Conservation (phyloP, 2,329 filamentous ascomycete genomes). For the Fusarium phyllophilum region DNA sequence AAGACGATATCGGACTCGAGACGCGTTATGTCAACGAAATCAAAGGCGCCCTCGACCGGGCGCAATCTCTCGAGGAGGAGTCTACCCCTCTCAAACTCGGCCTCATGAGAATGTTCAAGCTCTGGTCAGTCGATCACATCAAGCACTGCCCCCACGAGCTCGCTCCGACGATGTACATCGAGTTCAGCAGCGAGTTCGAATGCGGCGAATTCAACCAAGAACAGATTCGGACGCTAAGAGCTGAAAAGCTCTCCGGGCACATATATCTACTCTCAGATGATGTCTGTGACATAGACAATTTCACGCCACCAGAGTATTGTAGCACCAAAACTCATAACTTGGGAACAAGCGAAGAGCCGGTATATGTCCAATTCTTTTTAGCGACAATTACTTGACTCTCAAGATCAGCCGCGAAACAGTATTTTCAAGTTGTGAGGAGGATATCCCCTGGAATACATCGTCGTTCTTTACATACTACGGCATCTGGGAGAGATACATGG, state of each 20-base stretch:
- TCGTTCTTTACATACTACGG: background rate
- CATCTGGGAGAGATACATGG: background rate
- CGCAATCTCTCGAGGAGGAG: background rate
- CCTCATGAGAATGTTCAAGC: background rate
- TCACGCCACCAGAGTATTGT: background rate
- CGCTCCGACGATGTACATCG: background rate
- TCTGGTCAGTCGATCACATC: background rate
- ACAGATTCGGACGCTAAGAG: background rate
- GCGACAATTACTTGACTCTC: background rate
- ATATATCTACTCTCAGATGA: background rate
- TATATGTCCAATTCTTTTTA: background rate
- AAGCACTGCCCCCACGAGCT: background rate
- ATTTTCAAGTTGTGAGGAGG: fast-evolving
- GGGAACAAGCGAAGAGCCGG: fast-evolving
- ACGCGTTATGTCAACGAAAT: background rate
- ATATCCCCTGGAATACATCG: background rate
- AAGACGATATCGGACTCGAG: background rate
- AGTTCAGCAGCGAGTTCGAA: background rate
- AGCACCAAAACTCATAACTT: background rate
- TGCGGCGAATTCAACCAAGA: background rate
- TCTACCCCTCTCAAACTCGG: background rate
- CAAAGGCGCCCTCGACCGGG: background rate
- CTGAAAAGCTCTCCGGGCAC: background rate
- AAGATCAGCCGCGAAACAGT: background rate
- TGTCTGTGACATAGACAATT: fast-evolving